Base-by-base conservation (phyloP, 371 early-diverging fungal species). In the Mortierella sp. region DNA sequence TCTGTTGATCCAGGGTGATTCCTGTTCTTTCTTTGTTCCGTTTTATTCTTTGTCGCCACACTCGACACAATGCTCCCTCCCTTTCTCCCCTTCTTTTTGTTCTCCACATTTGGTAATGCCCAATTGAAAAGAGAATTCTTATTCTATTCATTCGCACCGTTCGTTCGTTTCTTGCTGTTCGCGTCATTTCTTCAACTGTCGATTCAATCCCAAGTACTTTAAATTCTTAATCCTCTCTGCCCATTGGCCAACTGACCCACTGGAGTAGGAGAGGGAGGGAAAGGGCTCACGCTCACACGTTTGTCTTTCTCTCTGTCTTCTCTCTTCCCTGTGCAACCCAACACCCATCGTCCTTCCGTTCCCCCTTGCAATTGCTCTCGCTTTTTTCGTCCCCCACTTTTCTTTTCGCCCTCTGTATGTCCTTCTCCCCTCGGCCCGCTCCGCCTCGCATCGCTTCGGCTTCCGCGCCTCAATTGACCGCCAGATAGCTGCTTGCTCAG, bases 101-200 rank as follows among this genome's bases (percentile, higher is more conserved):
- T 80, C 80, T 80, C 80, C 80, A 75, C 80, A 80, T 80, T 73
- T 80, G 81, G 74, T 53, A 75, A 72, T 61, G 14, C 26, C 13
- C 48, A 46, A 46, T 46, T 40, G 43, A 40, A 40, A 40, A 2
- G 43, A 6, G 48, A 69, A 70, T 57, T 59, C 55, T 50, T 34
- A 34, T 16, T 69, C 51, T 69, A 67, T 16, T n/a, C 37, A 34
- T 44, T 61, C 28, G n/a, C 59, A 21, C 43, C 53, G 48, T 71
- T 53, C 31, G 26, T 37, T 28, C 13, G 31, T 5, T 37, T 34
- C 48, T 43, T 31, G 5, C 54, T n/a, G 14, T 13, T 21, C 61
- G 70, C 74, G 69, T 59, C 59, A 59, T 59, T 31, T 3, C 34
- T 59, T 14, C 26, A 1, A 28, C 14, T 59, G 59, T 57, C 57